Conservation (phyloP, 176 grass and related monocot species). For the Rhynchospora tenuis region DNA sequence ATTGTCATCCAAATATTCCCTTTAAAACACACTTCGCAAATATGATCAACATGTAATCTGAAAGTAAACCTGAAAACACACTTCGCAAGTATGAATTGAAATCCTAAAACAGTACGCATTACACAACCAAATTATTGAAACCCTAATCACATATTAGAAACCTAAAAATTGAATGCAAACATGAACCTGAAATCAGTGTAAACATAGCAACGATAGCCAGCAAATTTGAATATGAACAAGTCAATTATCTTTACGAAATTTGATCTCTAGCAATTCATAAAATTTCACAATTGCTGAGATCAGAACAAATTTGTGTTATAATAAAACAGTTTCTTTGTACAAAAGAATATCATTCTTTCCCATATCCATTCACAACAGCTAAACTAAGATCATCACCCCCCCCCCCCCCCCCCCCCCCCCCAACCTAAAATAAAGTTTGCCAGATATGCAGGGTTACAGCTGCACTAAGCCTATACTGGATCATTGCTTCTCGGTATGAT, state of each 20-base stretch:
- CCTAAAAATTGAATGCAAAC: too few species aligned
- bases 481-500: constrained; percentile 98
- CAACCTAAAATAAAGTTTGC: not conserved
- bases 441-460: not conserved
- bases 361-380: constrained; percentile 6
- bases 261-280: constrained; percentile 20
- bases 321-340: constrained; percentile 12
- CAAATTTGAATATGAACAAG: constrained; percentile 4
- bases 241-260: not conserved
- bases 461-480: constrained; percentile 44
- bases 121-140: too few species aligned
- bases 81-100: too few species aligned
- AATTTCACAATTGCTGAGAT: constrained; percentile 13
- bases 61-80: too few species aligned
- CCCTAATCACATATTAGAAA: too few species aligned
- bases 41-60: too few species aligned
- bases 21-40: too few species aligned
- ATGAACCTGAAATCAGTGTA: too few species aligned
- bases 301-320: constrained; percentile 6
- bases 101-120: too few species aligned
- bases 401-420: not conserved
- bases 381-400: not conserved
- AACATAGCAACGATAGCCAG: not conserved
- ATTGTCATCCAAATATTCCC: too few species aligned
- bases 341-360: constrained; percentile 20